These are phyloP conservation scores for Aurantiochytrium sp. DNA, from an alignment of 108 stramenopile species.

Conservation along the genomic window DNA sequence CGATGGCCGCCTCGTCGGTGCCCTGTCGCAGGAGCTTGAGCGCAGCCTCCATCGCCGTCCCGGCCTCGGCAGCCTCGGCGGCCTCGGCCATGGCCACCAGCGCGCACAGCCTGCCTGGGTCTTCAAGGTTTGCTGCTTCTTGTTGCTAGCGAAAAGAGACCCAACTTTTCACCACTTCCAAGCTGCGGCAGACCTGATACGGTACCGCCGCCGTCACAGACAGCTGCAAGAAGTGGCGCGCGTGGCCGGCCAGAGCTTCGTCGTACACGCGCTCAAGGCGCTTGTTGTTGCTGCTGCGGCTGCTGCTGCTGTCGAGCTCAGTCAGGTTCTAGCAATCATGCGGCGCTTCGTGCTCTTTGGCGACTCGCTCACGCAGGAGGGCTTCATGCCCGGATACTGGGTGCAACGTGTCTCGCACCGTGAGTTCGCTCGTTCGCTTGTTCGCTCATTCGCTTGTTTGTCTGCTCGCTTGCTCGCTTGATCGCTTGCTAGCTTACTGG, in stretches of 20 bases:
- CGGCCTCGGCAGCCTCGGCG: background rate
- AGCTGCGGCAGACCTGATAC: no score
- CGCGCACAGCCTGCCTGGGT: background rate
- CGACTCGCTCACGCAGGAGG: constrained; percentile 17
- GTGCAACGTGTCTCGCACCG: background rate
- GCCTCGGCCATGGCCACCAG: background rate
- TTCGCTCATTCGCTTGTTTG: no score
- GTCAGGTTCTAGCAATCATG: background rate
- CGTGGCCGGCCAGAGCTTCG: background rate
- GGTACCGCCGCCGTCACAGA: no score
- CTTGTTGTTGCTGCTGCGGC: background rate
- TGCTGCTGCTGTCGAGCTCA: background rate
- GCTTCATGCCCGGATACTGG: background rate
- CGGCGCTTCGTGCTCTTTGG: background rate
- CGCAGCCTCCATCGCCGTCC: background rate
- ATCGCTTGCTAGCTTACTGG: background rate
- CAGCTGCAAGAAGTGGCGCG: no score
- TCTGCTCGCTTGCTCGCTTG: background rate
- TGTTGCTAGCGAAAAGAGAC: no score
- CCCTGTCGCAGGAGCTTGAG: background rate
- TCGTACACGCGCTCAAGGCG: background rate
- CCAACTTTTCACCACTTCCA: no score
- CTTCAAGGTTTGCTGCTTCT: background rate
- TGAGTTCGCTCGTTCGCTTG: background rate
- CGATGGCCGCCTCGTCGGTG: background rate